Evolutionary conservation across 78 protist genomes (phyloP).

Genomic region (Dictyostelium capitatum): DNA sequence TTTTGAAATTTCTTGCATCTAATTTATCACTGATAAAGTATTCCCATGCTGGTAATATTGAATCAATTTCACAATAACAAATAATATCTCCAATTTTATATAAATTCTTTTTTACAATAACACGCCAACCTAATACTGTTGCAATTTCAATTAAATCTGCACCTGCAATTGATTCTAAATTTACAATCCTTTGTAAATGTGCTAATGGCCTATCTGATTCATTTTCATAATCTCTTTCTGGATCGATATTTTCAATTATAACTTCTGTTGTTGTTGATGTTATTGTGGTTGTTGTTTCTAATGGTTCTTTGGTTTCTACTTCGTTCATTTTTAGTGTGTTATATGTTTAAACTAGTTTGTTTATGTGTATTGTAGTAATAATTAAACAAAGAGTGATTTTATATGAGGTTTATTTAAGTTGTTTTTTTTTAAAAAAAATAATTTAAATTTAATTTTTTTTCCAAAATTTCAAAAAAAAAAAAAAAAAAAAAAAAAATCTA

Average conservation of each 20-base stretch:
- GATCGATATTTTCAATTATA: background rate
- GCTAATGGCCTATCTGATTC: conserved; percentile 77
- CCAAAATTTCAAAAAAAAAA: too few relatives aligned
- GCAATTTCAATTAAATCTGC: conserved; percentile 85
- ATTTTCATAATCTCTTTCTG: background rate
- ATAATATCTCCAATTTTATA: conserved; percentile 77
- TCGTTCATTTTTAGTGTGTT: too few relatives aligned
- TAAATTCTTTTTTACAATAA: conserved; percentile 70
- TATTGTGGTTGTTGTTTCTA: background rate
- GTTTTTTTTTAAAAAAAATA: too few relatives aligned
- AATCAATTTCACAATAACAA: conserved; percentile 79
- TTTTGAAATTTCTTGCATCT: conserved; percentile 65
- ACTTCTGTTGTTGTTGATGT: background rate
- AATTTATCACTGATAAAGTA: conserved; percentile 54
- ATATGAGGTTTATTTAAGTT: too few relatives aligned
- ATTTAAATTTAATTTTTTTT: too few relatives aligned
- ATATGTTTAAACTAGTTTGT: too few relatives aligned
- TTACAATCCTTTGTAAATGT: conserved; percentile 49
- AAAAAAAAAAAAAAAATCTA: too few relatives aligned
- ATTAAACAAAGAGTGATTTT: too few relatives aligned
- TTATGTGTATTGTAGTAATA: too few relatives aligned
- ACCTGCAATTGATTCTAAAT: conserved; percentile 66
- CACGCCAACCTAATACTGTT: conserved; percentile 79
- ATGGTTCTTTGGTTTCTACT: background rate
- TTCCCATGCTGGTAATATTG: conserved; percentile 81